These are phyloP conservation scores for Aspergillus puulaauensis DNA, from an alignment of 2,329 filamentous ascomycete species.

Conservation along the genomic window DNA sequence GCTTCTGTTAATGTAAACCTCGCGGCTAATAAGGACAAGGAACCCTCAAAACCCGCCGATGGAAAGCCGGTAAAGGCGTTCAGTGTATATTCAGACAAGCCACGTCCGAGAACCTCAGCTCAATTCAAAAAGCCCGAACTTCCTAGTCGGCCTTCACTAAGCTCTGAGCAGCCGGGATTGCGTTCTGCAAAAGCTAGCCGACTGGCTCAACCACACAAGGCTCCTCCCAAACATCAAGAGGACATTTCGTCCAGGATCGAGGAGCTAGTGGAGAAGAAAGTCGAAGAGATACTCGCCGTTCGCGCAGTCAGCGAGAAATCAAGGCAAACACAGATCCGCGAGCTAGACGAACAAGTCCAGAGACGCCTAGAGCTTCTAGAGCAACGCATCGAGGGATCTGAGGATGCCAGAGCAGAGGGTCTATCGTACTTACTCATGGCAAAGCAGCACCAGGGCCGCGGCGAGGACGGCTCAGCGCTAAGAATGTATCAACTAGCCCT, in stretches of 20 bases:
- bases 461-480: constrained; percentile 74
- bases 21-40: constrained; percentile 53
- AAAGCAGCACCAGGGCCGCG: constrained; percentile 81
- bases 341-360: constrained; percentile 75
- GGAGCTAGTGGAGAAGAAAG: constrained; percentile 87
- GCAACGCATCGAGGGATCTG: constrained; percentile 74
- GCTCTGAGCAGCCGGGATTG: constrained; percentile 31
- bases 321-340: constrained; percentile 43
- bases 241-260: constrained; percentile 75
- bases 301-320: constrained; percentile 60
- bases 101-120: constrained; percentile 43
- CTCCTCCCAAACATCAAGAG: constrained; percentile 43
- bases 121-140: constrained; percentile 41
- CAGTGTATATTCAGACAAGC: constrained; percentile 77
- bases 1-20: constrained; percentile 73
- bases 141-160: constrained; percentile 46
- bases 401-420: constrained; percentile 77
- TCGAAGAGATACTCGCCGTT: constrained; percentile 84
- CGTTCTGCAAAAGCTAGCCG: constrained; percentile 54
- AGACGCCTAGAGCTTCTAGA: constrained; percentile 80
- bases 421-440: constrained; percentile 85
- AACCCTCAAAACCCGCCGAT: constrained; percentile 54
- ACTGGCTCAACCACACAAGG: constrained; percentile 21
- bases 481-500: constrained; percentile 83
- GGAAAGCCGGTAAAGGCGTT: constrained; percentile 80